Conservation (phyloP, 306 rosid genomes). For the Vigna mungo region DNA sequence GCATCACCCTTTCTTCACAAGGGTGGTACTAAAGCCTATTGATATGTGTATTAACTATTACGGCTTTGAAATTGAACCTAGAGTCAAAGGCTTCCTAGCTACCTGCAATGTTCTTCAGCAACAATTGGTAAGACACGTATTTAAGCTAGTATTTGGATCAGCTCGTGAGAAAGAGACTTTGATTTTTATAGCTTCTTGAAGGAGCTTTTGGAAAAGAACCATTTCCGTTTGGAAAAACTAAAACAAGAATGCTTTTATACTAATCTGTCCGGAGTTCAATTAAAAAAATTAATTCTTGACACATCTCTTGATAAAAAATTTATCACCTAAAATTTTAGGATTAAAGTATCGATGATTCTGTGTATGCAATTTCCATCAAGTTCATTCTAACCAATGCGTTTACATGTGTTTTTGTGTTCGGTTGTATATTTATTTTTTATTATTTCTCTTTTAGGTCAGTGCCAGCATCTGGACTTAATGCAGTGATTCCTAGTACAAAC, state of each 20-base stretch:
- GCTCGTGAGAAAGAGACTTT: background rate
- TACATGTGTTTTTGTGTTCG: background rate
- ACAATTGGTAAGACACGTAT: background rate
- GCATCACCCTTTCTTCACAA: background rate
- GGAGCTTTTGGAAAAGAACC: background rate
- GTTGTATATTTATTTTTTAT: background rate
- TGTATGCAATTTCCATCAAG: background rate
- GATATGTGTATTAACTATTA: background rate
- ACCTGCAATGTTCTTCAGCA: background rate
- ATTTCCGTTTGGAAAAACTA: background rate
- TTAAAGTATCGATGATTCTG: background rate
- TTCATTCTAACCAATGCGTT: background rate
- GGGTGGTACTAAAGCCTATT: background rate
- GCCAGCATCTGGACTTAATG: slow-evolving; percentile 50
- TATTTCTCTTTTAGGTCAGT: slow-evolving; percentile 45
- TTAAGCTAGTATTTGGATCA: background rate
- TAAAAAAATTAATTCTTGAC: background rate
- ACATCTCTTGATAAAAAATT: background rate
- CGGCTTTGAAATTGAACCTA: background rate
- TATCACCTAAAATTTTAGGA: background rate
- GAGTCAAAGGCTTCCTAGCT: slow-evolving; percentile 6
- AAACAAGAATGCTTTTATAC: background rate
- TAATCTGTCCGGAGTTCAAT: slow-evolving; percentile 2
- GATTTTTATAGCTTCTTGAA: background rate
- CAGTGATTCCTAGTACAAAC: slow-evolving; percentile 39